phyloP scores from a whole-genome alignment of 805 yeast species.

The Schwanniomyces vanrijiae region DNA sequence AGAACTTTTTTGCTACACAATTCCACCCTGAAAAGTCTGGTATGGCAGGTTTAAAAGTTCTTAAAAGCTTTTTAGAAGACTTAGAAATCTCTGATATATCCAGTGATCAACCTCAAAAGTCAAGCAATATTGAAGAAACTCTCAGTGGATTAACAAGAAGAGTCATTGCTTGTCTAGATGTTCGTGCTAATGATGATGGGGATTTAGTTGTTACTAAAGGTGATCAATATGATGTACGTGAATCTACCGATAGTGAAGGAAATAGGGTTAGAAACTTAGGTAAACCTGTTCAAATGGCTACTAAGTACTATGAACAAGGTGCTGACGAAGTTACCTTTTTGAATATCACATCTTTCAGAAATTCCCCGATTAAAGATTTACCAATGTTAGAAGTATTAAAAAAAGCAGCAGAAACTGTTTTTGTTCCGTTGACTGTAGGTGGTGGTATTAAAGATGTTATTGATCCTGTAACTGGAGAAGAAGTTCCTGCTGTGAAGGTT shows the following conservation, averaged over 20 bases:
- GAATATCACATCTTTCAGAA: slow-evolving; percentile 93
- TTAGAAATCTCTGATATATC: slow-evolving; percentile 25
- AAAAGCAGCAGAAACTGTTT: slow-evolving; percentile 81
- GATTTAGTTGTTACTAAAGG: slow-evolving; percentile 98
- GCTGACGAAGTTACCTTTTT: slow-evolving; percentile 96
- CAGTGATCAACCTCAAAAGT: slow-evolving; percentile 16
- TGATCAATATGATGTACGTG: slow-evolving; percentile 97
- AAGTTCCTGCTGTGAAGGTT: slow-evolving; percentile 81
- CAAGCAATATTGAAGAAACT: slow-evolving; percentile 27
- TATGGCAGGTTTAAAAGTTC: slow-evolving; percentile 76
- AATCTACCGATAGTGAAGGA: slow-evolving; percentile 36
- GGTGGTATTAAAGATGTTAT: slow-evolving; percentile 93
- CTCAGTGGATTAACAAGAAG: slow-evolving; percentile 80
- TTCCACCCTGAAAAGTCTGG: slow-evolving; percentile 99
- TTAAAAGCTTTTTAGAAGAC: slow-evolving; percentile 67
- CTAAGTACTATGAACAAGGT: slow-evolving; percentile 87
- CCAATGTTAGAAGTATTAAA: slow-evolving; percentile 93
- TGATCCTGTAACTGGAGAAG: slow-evolving; percentile 76
- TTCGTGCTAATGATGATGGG: slow-evolving; percentile 91
- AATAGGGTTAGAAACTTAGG: slow-evolving; percentile 86
- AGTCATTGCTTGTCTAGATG: slow-evolving; percentile 94
- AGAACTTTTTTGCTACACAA: slow-evolving; percentile 89
- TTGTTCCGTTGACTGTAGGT: slow-evolving; percentile 97
- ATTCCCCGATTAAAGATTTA: slow-evolving; percentile 87
- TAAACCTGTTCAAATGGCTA: slow-evolving; percentile 93